phyloP scores from a whole-genome alignment of 208 protist species.

The Novymonas esmeraldas region DNA sequence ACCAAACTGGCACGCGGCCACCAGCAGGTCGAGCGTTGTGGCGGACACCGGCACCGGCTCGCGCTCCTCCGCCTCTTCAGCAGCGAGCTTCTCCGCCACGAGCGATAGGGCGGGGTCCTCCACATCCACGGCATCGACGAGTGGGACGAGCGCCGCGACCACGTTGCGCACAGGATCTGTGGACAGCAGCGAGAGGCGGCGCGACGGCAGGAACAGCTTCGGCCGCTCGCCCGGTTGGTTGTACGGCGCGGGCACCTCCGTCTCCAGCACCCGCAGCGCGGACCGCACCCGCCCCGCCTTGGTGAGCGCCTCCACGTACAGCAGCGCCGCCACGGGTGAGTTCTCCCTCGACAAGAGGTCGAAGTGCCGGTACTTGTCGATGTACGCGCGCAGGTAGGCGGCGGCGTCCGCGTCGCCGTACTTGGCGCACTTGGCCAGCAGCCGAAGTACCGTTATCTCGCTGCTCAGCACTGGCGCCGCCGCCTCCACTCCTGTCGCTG shows the following conservation, averaged over 20 bases:
- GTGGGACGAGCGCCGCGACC: conserved; percentile 29
- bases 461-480: conserved; percentile 58
- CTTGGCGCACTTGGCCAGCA: conserved; percentile 81
- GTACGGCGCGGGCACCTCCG: conserved; percentile 39
- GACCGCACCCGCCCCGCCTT: conserved; percentile 36
- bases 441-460: conserved; percentile 69
- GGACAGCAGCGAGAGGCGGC: conserved; percentile 51
- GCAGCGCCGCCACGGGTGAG: conserved; percentile 36
- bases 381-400: conserved; percentile 45
- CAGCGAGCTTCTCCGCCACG: conserved; percentile 21
- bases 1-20: conserved; percentile 57
- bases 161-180: conserved; percentile 65
- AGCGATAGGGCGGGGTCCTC: conserved; percentile 18
- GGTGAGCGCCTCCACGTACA: conserved; percentile 60
- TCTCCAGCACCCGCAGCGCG: conserved; percentile 60
- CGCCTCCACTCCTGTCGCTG: not conserved
- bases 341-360: conserved; percentile 48
- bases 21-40: conserved; percentile 64
- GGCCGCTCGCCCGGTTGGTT: conserved; percentile 46
- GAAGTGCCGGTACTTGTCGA: conserved; percentile 23
- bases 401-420: conserved; percentile 56
- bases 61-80: conserved; percentile 22
- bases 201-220: conserved; percentile 56
- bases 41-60: conserved; percentile 33
- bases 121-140: conserved; percentile 20